These are phyloP conservation scores for Vicia faba DNA, from an alignment of 306 rosid genomes.

Conservation along the genomic window DNA sequence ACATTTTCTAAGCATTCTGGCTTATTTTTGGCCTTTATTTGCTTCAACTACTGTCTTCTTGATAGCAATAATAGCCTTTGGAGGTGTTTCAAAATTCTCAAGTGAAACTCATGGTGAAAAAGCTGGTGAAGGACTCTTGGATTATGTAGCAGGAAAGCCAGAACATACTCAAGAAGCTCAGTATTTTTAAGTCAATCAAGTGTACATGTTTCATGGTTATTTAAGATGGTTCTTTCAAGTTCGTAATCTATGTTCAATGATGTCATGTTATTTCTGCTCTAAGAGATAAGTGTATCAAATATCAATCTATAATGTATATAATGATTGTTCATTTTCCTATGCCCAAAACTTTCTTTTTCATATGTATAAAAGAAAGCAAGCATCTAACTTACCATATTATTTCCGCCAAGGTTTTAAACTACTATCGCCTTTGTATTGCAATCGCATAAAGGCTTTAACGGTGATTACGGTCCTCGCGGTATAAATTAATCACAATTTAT, in stretches of 20 bases:
- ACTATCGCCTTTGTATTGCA: too few species aligned
- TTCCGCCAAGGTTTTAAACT: too few species aligned
- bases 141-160: conserved; percentile 62
- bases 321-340: conserved; percentile 4
- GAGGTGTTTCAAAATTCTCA: conserved; percentile 61
- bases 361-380: not conserved
- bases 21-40: conserved; percentile 84
- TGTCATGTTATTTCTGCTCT: conserved; percentile 19
- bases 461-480: too few species aligned
- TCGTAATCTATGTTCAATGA: conserved; percentile 30
- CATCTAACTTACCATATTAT: too few species aligned
- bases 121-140: conserved; percentile 69
- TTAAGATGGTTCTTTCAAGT: conserved; percentile 23
- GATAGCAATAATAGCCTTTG: conserved; percentile 56
- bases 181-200: conserved; percentile 16
- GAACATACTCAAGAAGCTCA: conserved; percentile 44
- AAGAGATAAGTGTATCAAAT: conserved; percentile 27
- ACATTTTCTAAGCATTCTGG: conserved; percentile 53
- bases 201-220: conserved; percentile 31
- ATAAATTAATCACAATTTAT: too few species aligned
- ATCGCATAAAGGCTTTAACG: too few species aligned
- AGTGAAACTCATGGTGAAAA: conserved; percentile 54
- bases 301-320: conserved; percentile 20
- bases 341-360: not conserved
- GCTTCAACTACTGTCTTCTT: conserved; percentile 75